Percentiles rank a stretch among this genome's conserved stretches.
phyloP scores from a whole-genome alignment of 305 asterid genomes.

The Caryopteris hybrid region DNA sequence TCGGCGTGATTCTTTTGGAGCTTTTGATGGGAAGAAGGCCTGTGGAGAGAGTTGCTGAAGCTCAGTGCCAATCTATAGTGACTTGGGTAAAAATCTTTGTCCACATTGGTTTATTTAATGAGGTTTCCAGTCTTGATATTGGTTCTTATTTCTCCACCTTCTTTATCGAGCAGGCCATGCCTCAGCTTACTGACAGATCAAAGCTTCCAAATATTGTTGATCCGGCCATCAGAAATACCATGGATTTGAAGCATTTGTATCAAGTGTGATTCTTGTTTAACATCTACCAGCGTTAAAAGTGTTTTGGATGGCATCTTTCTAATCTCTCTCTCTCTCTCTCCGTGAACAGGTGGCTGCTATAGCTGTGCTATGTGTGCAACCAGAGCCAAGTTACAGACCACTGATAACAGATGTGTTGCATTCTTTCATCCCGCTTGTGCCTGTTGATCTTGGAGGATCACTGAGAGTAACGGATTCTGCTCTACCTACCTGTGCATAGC shows the following conservation, averaged over 20 bases:
- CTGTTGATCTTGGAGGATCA: slow-evolving; percentile 82
- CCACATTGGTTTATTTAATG: neutral
- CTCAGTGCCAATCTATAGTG: slow-evolving; percentile 73
- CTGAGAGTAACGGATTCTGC: slow-evolving; percentile 44
- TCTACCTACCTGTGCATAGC: slow-evolving; percentile 22
- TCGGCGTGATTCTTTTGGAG: slow-evolving; percentile 83
- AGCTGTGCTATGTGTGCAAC: slow-evolving; percentile 90
- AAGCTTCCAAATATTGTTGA: slow-evolving; percentile 86
- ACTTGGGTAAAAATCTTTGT: slow-evolving; percentile 60
- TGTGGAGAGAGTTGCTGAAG: slow-evolving; percentile 61
- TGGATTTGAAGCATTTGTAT: slow-evolving; percentile 82
- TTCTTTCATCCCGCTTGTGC: slow-evolving; percentile 93
- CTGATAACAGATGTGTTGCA: slow-evolving; percentile 86
- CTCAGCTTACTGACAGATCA: slow-evolving; percentile 81
- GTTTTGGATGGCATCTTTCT: neutral
- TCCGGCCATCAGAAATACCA: slow-evolving; percentile 60
- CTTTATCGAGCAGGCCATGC: slow-evolving; percentile 65
- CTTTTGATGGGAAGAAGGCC: slow-evolving; percentile 79
- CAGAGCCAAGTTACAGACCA: slow-evolving; percentile 91
- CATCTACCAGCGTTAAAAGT: neutral
- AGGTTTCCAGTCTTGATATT: neutral
- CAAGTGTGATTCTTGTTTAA: slow-evolving; percentile 40
- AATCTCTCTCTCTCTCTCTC: neutral
- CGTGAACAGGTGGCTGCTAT: slow-evolving; percentile 82
- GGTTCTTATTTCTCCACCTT: too few species aligned